Evolutionary conservation across 2,329 filamentous ascomycete species (phyloP).

Genomic region (Trichoderma sp.): DNA sequence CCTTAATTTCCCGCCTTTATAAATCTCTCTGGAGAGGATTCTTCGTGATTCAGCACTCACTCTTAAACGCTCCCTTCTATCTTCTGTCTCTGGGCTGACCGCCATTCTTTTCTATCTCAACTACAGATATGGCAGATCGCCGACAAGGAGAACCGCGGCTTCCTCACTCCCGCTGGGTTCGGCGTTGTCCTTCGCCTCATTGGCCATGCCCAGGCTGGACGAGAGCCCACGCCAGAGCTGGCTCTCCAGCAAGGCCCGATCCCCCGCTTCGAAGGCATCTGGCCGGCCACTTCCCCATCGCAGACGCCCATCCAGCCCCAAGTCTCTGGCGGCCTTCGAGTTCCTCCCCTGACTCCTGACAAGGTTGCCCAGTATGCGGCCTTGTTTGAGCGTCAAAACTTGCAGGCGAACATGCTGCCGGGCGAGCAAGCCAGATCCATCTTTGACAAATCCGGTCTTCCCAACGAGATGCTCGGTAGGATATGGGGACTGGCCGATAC

Average conservation of each 20-base stretch:
- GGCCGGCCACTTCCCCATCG: slow-evolving; percentile 42
- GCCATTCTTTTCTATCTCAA: not conserved
- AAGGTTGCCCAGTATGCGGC: slow-evolving; percentile 86
- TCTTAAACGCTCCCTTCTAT: not conserved
- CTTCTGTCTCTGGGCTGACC: slow-evolving; percentile 12
- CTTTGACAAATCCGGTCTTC: slow-evolving; percentile 87
- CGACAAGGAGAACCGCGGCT: slow-evolving; percentile 92
- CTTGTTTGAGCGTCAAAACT: slow-evolving; percentile 88
- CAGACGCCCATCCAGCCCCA: slow-evolving; percentile 58
- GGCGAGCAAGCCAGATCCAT: slow-evolving; percentile 90
- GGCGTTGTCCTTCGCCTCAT: slow-evolving; percentile 91
- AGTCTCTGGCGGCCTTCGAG: slow-evolving; percentile 71
- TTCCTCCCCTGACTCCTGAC: slow-evolving; percentile 83
- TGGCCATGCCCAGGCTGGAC: slow-evolving; percentile 88
- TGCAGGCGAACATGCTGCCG: slow-evolving; percentile 71
- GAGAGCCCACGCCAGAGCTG: slow-evolving; percentile 76
- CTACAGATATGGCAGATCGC: slow-evolving; percentile 97
- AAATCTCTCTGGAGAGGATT: not conserved
- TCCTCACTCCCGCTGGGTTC: slow-evolving; percentile 90
- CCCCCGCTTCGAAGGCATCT: slow-evolving; percentile 84
- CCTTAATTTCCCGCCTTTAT: not conserved
- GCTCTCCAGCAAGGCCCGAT: slow-evolving; percentile 85
- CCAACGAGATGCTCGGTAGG: slow-evolving; percentile 86
- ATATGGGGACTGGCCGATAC: slow-evolving; percentile 97
- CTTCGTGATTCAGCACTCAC: slow-evolving; percentile 16